Base-by-base conservation (phyloP, 306 rosid species). In the Cucumis sativus region DNA sequence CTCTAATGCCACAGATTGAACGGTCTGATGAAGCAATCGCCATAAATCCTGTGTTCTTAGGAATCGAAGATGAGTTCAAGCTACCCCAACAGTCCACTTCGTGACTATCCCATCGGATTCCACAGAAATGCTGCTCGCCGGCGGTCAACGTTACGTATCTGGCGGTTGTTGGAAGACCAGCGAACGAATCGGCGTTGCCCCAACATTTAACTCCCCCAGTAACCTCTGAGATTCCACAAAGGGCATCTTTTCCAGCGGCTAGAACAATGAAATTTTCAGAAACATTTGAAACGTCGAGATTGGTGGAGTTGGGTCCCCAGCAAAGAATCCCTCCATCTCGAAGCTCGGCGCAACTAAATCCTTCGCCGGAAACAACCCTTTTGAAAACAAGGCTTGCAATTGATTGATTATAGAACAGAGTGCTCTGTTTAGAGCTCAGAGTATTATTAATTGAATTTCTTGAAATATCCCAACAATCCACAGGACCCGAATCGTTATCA, bases 21-120 rank as follows among this genome's bases (percentile, higher is more conserved):
- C 78, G 84, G 82, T 92, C 98, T 0, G 97, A 90, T 3, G 97
- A 95, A 70, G 98, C 92, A 81, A 95, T 86, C 8, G 91, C 96
- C 88, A 85, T 74, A 70, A 95, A 95, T 67, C 97, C 91, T 5
- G 87, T 59, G 79, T 84, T 84, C 77, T 89, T 88, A 0, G 93
- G 97, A 67, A 88, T 78, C 6, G 82, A 80, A 61, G 97, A 92
- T 2, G 93, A 79, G 79, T 92, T 91, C 75, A 89, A 79, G 56
- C 57, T 71, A 1, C 98, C 98, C 98, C 98, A 95, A 82, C 98
- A 95, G 62, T 88, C 86, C 23, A 90, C 86, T 59, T 85, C 87
- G 35, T 95, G 98, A 52, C 87, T 89, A 76, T 92, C 98, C 72
- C 72, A 84, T 68, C 93, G 79, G 63, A 95, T 83, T 21, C 97